These are phyloP conservation scores for Corchorus capsularis DNA, from an alignment of 345 rosid genomes.

Conservation along the genomic window DNA sequence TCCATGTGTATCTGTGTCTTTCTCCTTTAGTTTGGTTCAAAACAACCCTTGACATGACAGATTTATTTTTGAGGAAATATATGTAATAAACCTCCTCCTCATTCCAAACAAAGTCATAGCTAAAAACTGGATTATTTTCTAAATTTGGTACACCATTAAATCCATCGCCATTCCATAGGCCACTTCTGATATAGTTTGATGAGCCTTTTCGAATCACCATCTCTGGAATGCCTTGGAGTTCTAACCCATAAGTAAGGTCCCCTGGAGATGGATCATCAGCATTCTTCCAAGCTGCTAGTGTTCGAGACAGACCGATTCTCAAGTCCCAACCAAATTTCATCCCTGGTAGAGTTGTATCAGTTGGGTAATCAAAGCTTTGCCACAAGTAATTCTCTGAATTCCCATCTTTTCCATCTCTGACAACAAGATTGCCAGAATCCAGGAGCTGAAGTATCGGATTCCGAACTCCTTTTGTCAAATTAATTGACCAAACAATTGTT, in stretches of 20 bases:
- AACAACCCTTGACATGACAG: background rate
- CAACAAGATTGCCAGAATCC: conserved; percentile 43
- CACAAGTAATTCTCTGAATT: conserved; percentile 26
- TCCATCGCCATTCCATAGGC: conserved; percentile 51
- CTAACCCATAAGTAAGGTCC: background rate
- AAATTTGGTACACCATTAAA: conserved; percentile 32
- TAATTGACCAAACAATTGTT: conserved; percentile 32
- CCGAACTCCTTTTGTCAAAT: background rate
- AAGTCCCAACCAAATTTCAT: conserved; percentile 52
- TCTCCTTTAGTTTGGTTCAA: background rate
- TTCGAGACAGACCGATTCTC: background rate
- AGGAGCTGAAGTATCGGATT: conserved; percentile 40
- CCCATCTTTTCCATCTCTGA: conserved; percentile 30
- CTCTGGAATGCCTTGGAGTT: background rate
- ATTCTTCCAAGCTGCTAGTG: background rate
- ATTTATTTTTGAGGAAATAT: background rate
- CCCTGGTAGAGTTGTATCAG: conserved; percentile 43
- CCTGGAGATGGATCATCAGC: background rate
- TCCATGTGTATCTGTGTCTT: background rate
- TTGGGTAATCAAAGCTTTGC: conserved; percentile 59
- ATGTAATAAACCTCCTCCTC: conserved; percentile 14
- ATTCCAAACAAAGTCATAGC: conserved; percentile 30
- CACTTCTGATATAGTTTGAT: conserved; percentile 24
- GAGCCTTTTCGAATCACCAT: conserved; percentile 16
- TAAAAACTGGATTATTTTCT: background rate